Evolutionary conservation across 768 basidiomycete species (phyloP), one percentile per base, ranked within the genome.

Genomic region (Mycena belliarum): DNA sequence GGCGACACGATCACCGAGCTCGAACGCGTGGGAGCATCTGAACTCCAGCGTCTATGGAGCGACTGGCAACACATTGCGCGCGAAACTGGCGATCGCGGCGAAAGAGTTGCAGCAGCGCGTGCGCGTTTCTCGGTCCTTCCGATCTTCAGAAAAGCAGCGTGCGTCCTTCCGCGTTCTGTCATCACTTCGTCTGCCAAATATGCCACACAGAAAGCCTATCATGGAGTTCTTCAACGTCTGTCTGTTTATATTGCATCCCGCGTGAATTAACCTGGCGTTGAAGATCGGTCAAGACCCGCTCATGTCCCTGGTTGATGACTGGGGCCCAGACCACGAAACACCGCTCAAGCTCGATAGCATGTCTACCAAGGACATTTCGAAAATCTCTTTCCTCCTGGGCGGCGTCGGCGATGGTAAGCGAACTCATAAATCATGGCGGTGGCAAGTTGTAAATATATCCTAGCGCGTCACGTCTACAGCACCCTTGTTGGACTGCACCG

Each of bases 261-360:
- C 8, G 23, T 41, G 21, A 29, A 32, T 25, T 41, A 11, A n/a
- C 29, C 29, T 18, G 18, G 23, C 6, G 18, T 32, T 9, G 20
- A 23, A 56, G 55, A 56, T 56, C 21, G 55, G 55, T 21, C 55
- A 56, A 49, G 55, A 56, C 37, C 7, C 40, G 1, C 24, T 56
- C 14, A 56, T 56, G 55, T 56, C 55, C 8, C 48, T 56, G 8
- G 6, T 49, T 25, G 55, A 56, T 49, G 55, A 44, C 38, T 56
- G 48, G 48, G 48, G 48, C 6, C 32, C 40, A 20, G 41, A 35
- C 23, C 33, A 49, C 40, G 33, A 49, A 24, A 4, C n/a, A 4
- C 48, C 55, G 6, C 2, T 56, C 4, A 24, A 42, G 6, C 14
- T 56, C 3, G 29, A 49, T 6, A 49, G 5, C 14, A 56, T 56